phyloP scores from a whole-genome alignment of 805 yeast genomes.

The Saccharomycopsis amapae region DNA sequence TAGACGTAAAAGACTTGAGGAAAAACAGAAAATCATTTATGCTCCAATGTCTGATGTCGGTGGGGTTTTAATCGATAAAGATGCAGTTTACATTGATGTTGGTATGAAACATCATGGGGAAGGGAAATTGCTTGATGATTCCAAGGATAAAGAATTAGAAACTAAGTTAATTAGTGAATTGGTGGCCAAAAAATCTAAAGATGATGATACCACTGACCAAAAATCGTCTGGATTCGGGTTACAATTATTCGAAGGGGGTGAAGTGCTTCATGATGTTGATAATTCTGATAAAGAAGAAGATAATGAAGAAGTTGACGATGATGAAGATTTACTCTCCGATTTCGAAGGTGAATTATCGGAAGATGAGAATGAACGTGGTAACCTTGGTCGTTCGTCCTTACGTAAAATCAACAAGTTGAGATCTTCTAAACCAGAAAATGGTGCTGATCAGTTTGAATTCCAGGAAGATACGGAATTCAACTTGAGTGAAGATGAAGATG shows the following conservation, averaged over 20 bases:
- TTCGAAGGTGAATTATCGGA: slow-evolving; percentile 33
- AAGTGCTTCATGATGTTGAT: slow-evolving; percentile 19
- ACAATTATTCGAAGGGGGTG: slow-evolving; percentile 17
- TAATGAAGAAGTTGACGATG: slow-evolving; percentile 40
- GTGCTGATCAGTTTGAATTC: slow-evolving; percentile 33
- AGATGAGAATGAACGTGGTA: slow-evolving; percentile 34
- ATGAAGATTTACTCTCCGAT: slow-evolving; percentile 34
- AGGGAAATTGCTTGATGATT: slow-evolving; percentile 13
- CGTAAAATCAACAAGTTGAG: slow-evolving; percentile 31
- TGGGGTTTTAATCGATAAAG: slow-evolving; percentile 93
- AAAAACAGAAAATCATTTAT: slow-evolving; percentile 85
- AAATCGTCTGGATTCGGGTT: slow-evolving; percentile 7
- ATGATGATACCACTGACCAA: slow-evolving; percentile 14
- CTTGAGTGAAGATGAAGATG: slow-evolving; percentile 34
- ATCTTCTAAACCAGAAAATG: too few relatives aligned
- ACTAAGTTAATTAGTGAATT: slow-evolving; percentile 15
- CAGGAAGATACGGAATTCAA: slow-evolving; percentile 50
- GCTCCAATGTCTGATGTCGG: slow-evolving; percentile 99
- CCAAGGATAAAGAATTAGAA: slow-evolving; percentile 17
- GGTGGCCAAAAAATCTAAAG: slow-evolving; percentile 14
- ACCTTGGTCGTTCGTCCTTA: slow-evolving; percentile 29
- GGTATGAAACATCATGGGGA: slow-evolving; percentile 35
- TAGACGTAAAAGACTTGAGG: slow-evolving; percentile 87
- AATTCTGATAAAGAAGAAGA: slow-evolving; percentile 29
- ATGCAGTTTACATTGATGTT: slow-evolving; percentile 91